Evolutionary conservation across 345 rosid genomes (phyloP).

Genomic region (Raphanus raphanistrum): DNA sequence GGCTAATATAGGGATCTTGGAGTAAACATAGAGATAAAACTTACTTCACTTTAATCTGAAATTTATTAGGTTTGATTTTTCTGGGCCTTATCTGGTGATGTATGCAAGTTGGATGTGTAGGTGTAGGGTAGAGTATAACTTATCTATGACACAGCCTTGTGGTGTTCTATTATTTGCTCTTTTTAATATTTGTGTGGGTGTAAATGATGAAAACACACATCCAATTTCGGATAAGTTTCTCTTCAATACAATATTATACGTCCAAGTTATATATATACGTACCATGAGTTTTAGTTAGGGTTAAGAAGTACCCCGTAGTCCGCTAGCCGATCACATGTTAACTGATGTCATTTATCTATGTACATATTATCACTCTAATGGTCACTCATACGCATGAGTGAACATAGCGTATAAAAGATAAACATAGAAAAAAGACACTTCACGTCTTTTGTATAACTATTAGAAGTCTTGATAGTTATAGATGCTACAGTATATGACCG

Average conservation of each 20-base stretch:
- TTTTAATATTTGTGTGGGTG: slow-evolving; percentile 29
- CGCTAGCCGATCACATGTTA: neutral
- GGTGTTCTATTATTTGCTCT: slow-evolving; percentile 34
- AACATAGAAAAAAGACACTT: neutral
- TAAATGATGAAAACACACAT: slow-evolving; percentile 24
- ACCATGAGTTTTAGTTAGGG: neutral
- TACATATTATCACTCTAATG: neutral
- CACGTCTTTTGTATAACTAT: neutral
- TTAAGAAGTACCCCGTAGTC: neutral
- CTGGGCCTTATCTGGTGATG: neutral
- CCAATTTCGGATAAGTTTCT: slow-evolving; percentile 29
- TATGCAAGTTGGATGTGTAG: slow-evolving; percentile 22
- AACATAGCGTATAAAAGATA: neutral
- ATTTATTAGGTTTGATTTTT: slow-evolving; percentile 11
- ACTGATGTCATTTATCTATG: neutral
- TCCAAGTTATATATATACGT: neutral
- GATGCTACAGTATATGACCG: neutral
- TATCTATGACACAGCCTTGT: slow-evolving; percentile 29
- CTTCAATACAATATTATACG: neutral
- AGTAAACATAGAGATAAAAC: neutral
- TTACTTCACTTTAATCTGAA: neutral
- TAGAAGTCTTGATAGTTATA: neutral
- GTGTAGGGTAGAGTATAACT: slow-evolving; percentile 18
- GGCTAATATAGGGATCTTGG: neutral
- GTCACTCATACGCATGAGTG: neutral